Evolutionary conservation across 2,329 filamentous ascomycete species (phyloP).

Genomic region (Curvularia eragrostidis): DNA sequence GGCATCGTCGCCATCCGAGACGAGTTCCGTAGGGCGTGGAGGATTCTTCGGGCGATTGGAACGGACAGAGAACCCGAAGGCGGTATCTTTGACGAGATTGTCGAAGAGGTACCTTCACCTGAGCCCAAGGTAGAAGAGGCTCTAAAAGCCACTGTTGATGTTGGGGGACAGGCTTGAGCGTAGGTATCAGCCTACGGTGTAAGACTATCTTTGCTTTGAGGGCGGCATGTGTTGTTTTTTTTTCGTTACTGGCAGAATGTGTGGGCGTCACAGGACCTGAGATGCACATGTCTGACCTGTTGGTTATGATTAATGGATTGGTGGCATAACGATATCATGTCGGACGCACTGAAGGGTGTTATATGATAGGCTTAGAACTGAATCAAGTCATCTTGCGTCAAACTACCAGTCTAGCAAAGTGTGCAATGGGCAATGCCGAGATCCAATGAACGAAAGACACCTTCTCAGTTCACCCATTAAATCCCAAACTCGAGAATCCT

Average conservation of each 20-base stretch:
- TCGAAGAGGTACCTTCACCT: conserved; percentile 26
- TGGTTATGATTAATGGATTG: neutral
- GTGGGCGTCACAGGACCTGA: neutral
- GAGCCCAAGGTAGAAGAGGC: conserved; percentile 8
- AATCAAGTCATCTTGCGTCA: neutral
- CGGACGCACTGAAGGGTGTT: neutral
- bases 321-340: neutral
- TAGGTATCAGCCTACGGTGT: neutral
- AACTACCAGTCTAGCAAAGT: neutral
- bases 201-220: neutral
- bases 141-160: neutral
- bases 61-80: conserved; percentile 37
- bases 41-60: conserved; percentile 57
- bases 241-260: neutral
- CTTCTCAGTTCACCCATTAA: neutral
- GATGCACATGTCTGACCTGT: neutral
- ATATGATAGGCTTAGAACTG: neutral
- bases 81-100: conserved; percentile 46
- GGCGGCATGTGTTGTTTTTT: neutral
- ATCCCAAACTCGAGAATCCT: neutral
- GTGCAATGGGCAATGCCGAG: neutral
- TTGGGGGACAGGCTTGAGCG: neutral
- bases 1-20: conserved; percentile 83
- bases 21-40: conserved; percentile 82
- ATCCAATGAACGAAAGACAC: neutral